Base-by-base conservation (phyloP, 2,329 filamentous ascomycete genomes). In the Cladorrhinum sp. region DNA sequence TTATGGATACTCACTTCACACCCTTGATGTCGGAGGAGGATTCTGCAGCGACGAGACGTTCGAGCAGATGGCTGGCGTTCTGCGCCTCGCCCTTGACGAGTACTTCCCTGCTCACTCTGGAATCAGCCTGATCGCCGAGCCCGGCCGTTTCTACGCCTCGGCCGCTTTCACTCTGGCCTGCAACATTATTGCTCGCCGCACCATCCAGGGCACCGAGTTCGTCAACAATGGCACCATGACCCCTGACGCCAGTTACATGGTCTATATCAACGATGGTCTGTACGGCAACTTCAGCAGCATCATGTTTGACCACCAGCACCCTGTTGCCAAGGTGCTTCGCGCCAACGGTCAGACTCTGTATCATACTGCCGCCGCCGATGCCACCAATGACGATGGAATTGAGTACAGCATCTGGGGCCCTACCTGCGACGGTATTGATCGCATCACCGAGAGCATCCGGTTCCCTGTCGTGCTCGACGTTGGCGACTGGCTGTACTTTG, bases 281-380 rank as follows among this genome's bases (percentile, higher is more conserved):
- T 99, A 99, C 72, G 95, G 95, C 71, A 98, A 98, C 79, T 98
- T 99, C 73, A 96, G 92, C 67, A 96, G 92, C 85, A 98, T 98
- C 82, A 96, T 98, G 81, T 99, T 97, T 74, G 95, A 98, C 72
- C 95, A 98, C 77, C 95, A 99, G 81, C 85, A 96, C 70, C 95
- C 95, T 1, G 78, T 90, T 50, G 91, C 93, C 59, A 91, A 90
- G 76, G 84, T 98, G 61, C 81, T 99, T 58, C 88, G 86, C 66
- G 79, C 82, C 20, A 80, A 82, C 62, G 76, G 81, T 64, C 78
- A 79, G 62, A 82, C 84, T 64, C 72, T 86, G 71, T 88, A 87
- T 73, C 77, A 87, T 75, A 78, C 81, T 8, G 52, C 57, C 20
- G 77, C 79, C 38, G 70, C 76, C 1, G 71, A 76, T 16, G 69